Evolutionary conservation across 1,284 basidiomycete genomes (phyloP), one percentile per base, ranked within the genome.

Genomic region (Thelephora terrestris): DNA sequence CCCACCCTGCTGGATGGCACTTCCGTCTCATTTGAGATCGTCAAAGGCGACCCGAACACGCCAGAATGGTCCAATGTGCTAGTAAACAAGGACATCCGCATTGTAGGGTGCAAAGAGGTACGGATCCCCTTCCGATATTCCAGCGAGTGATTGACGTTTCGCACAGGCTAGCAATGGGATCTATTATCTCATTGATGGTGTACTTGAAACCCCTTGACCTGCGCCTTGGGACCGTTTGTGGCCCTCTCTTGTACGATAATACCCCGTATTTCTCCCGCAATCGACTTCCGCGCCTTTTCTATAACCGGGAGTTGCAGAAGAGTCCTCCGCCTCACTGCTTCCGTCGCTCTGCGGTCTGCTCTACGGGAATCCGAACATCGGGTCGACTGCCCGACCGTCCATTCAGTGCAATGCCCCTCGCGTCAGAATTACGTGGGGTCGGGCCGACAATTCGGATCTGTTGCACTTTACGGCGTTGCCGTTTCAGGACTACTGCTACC

Each of bases 181-280:
- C 9, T 58, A 88, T 42, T 86, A 83, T 60, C 61, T 87, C 55
- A 75, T 88, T 46, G 84, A 88, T 58, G 78, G 80, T 39, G 75
- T 79, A 6, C 66, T 84, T 48, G 64, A 63, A 50, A 49, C 63
- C 43, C 64, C 69, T 45, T 69, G 61, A 61, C 39, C 34, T 25
- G 20, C 39, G 25, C 17, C 12, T 21, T 23, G 17, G 10, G 39
- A 10, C 9, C 39, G 21, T 42, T 14, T 42, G 21, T 42, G 12
- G 25, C 39, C 25, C 20, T 23, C 39, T 5, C 10, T 42, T 42
- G 39, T 42, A 42, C 29, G 9, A 32, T 32, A 32, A 10, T 32
- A 32, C 6, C 29, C 12, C 12, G 7, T 32, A 14, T 32, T 32
- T 14, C 29, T 12, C 12, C 29, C 29, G 14, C 29, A 32, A 32